Base-by-base conservation (phyloP, 2,329 filamentous ascomycete species). In the Talaromyces atroroseus region DNA sequence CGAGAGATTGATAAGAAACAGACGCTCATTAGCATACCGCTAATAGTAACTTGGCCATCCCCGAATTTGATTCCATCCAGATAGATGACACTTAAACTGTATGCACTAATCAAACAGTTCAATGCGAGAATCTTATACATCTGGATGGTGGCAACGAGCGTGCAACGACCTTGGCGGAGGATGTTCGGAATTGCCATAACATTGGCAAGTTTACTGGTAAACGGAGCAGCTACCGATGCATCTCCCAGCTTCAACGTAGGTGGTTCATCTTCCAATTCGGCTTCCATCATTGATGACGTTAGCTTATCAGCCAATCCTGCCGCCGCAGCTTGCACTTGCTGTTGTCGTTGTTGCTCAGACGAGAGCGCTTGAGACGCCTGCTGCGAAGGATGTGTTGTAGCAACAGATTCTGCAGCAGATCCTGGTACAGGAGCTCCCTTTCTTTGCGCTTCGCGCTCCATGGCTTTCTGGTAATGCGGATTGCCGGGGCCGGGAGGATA, bases 61-160 rank as follows among this genome's bases (percentile, higher is more conserved):
- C 94, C 92, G 70, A 99, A 99, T 78, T 99, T 99, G 81, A 99
- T 99, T 61, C 94, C 94, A 67, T 97, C 92, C 1, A 99, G 83
- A 69, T 99, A 99, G 57, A 99, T 81, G 18, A 99, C 94, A 72
- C 89, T 95, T 69, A 99, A 76, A 73, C 90, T 96, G 83, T 99
- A 99, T 38, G 94, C 94, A 65, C 90, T 96, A 71, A 99, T 99
- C 65, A 99, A 80, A 71, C 94, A 99, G 80, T 99, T 99, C 58
- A 99, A 79, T 7, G 94, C 94, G 52, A 99, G 83, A 66, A 99
- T 99, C 82, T 96, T 99, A 85, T 99, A 99, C 92, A 99, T 99
- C 79, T 99, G 94, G 62, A 99, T 97, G 0, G 94, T 99, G 32
- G 94, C 94, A 54, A 99, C 94, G 20, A 99, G 84, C 7, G 94